phyloP scores from a whole-genome alignment of 192 early-diverging fungal species.

The Backusella liffmaniae region DNA sequence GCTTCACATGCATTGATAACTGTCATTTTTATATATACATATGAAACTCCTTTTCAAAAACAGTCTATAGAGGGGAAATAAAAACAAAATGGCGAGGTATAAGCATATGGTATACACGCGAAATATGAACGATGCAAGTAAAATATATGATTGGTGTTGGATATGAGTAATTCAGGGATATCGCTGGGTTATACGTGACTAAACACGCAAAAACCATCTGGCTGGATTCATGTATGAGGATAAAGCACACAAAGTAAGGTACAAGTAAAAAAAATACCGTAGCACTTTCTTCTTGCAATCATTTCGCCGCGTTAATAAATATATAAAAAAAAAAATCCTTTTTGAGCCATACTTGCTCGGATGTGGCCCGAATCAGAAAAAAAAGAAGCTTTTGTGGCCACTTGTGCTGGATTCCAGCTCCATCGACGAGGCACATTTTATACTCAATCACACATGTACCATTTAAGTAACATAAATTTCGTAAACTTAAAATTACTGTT shows the following conservation, averaged over 20 bases:
- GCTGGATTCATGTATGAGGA: constrained; percentile 1
- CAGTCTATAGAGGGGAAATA: neutral
- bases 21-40: neutral
- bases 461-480: no score
- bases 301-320: neutral
- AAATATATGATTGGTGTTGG: neutral
- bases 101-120: neutral
- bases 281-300: neutral
- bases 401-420: no score
- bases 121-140: neutral
- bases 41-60: neutral
- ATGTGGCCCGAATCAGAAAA: neutral
- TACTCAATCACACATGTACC: no score
- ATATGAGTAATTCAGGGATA: neutral
- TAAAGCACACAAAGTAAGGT: neutral
- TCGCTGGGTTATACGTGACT: neutral
- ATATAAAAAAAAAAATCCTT: neutral
- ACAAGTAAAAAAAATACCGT: neutral
- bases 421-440: no score
- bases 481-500: no score
- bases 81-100: neutral
- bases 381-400: no score
- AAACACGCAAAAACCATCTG: constrained; percentile 1
- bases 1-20: neutral
- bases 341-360: neutral